Conservation (phyloP, 2,329 filamentous ascomycete genomes). For the Meredithiella fracta region DNA sequence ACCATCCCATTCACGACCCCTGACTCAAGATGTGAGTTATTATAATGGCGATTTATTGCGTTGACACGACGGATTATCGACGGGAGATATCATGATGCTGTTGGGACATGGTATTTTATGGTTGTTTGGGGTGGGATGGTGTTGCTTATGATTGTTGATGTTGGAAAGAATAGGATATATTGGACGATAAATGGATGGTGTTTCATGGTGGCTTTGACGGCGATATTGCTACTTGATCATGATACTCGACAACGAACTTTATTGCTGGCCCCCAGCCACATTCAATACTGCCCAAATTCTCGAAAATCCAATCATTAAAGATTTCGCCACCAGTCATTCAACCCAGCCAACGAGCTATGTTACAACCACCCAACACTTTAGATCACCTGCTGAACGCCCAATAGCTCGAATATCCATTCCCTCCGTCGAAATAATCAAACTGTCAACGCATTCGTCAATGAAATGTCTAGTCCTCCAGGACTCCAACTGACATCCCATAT, state of each 20-base stretch:
- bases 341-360: too few relatives aligned
- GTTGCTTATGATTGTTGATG: too few relatives aligned
- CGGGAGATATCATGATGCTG: neutral
- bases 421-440: neutral
- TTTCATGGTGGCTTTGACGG: too few relatives aligned
- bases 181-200: too few relatives aligned
- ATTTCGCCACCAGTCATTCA: too few relatives aligned
- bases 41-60: neutral
- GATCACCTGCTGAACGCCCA: neutral
- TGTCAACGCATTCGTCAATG: neutral
- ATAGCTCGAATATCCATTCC: neutral
- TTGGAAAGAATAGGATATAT: too few relatives aligned
- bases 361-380: too few relatives aligned
- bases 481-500: slow-evolving; percentile 13
- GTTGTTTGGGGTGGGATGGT: neutral
- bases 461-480: neutral
- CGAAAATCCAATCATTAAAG: too few relatives aligned
- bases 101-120: neutral
- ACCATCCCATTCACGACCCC: slow-evolving; percentile 24
- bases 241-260: too few relatives aligned
- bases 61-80: slow-evolving; percentile 2
- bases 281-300: too few relatives aligned
- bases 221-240: too few relatives aligned
- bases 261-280: too few relatives aligned
- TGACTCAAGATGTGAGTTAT: slow-evolving; percentile 30